Conservation (phyloP, 176 grass and related monocot genomes). For the Alopecurus myosuroides region DNA sequence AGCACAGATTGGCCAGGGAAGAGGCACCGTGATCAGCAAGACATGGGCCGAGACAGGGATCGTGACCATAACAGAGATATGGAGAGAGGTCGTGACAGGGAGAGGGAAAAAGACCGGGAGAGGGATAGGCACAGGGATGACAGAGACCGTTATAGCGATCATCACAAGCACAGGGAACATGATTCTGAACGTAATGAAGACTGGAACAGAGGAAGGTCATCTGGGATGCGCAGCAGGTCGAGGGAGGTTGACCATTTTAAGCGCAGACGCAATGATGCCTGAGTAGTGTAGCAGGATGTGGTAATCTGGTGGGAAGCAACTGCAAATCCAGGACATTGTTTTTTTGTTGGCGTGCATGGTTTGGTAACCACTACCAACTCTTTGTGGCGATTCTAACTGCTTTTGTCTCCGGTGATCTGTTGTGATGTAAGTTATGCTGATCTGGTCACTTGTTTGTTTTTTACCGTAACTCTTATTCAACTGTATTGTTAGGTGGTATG, state of each 20-base stretch:
- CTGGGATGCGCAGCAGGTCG: constrained; percentile 69
- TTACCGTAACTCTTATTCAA: constrained; percentile 16
- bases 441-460: constrained; percentile 33
- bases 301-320: constrained; percentile 26
- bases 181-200: constrained; percentile 61
- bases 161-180: constrained; percentile 58
- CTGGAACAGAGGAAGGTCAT: constrained; percentile 66
- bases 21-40: constrained; percentile 63
- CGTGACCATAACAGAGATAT: constrained; percentile 47
- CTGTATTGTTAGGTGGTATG: constrained; percentile 28
- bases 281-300: constrained; percentile 35
- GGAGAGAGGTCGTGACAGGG: constrained; percentile 44
- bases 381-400: constrained; percentile 43
- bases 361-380: constrained; percentile 29
- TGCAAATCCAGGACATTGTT: constrained; percentile 27
- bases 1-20: constrained; percentile 57
- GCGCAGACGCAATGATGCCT: constrained; percentile 51
- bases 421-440: constrained; percentile 62
- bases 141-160: constrained; percentile 51
- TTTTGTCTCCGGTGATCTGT: constrained; percentile 19
- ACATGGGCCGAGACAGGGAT: constrained; percentile 50
- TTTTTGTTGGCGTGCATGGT: constrained; percentile 32
- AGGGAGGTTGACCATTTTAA: constrained; percentile 70
- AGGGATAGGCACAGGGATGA: constrained; percentile 76
- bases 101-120: constrained; percentile 54